Evolutionary conservation across 257 asterid species (phyloP), one percentile per base, ranked within the genome.

Genomic region (Cordia subcordata): DNA sequence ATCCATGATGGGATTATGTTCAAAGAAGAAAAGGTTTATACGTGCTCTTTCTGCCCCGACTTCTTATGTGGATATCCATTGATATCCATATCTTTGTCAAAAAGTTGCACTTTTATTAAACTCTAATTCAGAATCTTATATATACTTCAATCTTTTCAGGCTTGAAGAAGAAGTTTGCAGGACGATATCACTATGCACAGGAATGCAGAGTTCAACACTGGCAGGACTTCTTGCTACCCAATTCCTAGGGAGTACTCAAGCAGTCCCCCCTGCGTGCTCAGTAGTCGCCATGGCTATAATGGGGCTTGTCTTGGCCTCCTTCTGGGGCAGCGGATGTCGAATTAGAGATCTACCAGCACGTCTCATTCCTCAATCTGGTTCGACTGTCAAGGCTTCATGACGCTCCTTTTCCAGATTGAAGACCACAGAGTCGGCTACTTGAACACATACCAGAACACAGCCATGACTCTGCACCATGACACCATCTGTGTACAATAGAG

Each of bases 241-340:
- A 59, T 93, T 93, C 68, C 90, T 93, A 0, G 94, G 93, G 15
- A 75, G 82, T 76, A 85, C 94, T 20, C 97, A 89, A 75, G 92
- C 96, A 0, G 99, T 93, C 15, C 89, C 99, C 37, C 81, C 96
- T 1, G 99, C 99, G 66, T 89, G 97, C 77, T 93, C 97, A 0
- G 96, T 89, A 1, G 95, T 93, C 5, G 87, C 90, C 59, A 89
- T 89, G 99, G 97, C 99, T 15, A 89, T 89, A 71, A 86, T 93
- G 99, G 99, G 99, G 55, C 96, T 93, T 32, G 81, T 94, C 60
- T 86, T 93, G 8, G 97, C 99, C 61, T 90, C 97, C 3, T 93
- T 85, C 79, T 93, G 99, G 99, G 99, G 99, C 8, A 72, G 72
- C 12, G 95, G 96, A 18, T 75, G 18, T 53, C 77, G 89, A 47